Evolutionary conservation across 2,329 filamentous ascomycete genomes (phyloP).

Genomic region (Sordariomycetes sp.): DNA sequence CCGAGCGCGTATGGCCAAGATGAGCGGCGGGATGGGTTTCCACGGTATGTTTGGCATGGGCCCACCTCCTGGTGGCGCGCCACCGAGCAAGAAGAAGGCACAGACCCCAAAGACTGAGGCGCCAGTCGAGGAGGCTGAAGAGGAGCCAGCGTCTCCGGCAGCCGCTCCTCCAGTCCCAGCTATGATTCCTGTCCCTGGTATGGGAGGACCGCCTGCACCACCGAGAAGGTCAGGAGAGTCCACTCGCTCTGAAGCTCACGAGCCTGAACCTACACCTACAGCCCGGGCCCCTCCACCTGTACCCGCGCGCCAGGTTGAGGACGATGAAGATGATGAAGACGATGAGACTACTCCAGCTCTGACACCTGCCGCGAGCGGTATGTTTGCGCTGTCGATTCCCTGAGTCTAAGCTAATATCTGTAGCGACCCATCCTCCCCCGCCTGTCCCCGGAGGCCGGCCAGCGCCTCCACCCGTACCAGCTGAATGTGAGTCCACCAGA

Average conservation of each 20-base stretch:
- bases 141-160: conserved; percentile 31
- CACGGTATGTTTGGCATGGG: conserved; percentile 86
- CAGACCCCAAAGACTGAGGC: conserved; percentile 28
- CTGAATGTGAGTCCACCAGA: conserved; percentile 45
- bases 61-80: conserved; percentile 46
- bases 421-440: conserved; percentile 25
- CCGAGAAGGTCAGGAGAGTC: conserved; percentile 36
- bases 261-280: conserved; percentile 17
- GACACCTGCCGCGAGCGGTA: conserved; percentile 11
- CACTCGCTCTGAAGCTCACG: conserved; percentile 26
- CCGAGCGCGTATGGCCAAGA: conserved; percentile 92
- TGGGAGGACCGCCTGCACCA: too few relatives aligned
- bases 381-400: conserved; percentile 11
- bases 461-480: conserved; percentile 47
- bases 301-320: conserved; percentile 1
- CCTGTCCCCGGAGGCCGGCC: conserved; percentile 42
- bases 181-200: conserved; percentile 62
- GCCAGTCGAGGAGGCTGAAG: conserved; percentile 28
- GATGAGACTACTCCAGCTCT: conserved; percentile 24
- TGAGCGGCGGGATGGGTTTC: conserved; percentile 97
- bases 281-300: conserved; percentile 17
- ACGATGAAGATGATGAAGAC: conserved; percentile 21
- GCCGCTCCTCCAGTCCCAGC: conserved; percentile 45
- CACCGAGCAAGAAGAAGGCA: conserved; percentile 48
- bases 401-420: not conserved